phyloP scores from a whole-genome alignment of 257 asterid genomes.

The Ilex asprella region DNA sequence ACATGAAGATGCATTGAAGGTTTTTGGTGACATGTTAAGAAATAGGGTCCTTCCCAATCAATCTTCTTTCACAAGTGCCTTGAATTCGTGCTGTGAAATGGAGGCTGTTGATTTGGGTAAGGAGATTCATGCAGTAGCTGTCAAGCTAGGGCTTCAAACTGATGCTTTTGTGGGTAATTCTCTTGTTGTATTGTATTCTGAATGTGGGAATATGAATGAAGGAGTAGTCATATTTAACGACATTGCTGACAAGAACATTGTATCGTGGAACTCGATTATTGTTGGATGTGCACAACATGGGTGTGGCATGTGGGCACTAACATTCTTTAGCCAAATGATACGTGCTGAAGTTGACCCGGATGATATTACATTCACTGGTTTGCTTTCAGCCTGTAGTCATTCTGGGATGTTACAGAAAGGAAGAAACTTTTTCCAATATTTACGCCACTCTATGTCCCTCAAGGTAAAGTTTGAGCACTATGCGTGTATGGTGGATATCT shows the following conservation, averaged over 20 bases:
- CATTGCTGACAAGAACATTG: slow-evolving; percentile 50
- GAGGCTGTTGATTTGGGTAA: slow-evolving; percentile 54
- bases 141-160: slow-evolving; percentile 57
- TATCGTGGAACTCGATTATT: slow-evolving; percentile 80
- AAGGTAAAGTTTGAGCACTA: slow-evolving; percentile 70
- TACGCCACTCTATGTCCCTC: slow-evolving; percentile 13
- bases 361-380: slow-evolving; percentile 76
- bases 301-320: slow-evolving; percentile 52
- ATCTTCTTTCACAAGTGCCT: slow-evolving; percentile 78
- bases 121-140: slow-evolving; percentile 49
- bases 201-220: slow-evolving; percentile 52
- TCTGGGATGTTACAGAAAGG: slow-evolving; percentile 77
- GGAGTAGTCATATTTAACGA: slow-evolving; percentile 46
- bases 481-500: slow-evolving; percentile 71
- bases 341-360: slow-evolving; percentile 51
- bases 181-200: slow-evolving; percentile 57
- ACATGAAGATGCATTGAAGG: slow-evolving; percentile 51
- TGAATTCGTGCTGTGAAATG: slow-evolving; percentile 59
- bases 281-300: slow-evolving; percentile 93
- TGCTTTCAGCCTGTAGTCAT: slow-evolving; percentile 86
- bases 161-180: slow-evolving; percentile 75
- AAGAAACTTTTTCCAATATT: slow-evolving; percentile 36
- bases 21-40: slow-evolving; percentile 51
- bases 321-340: slow-evolving; percentile 57
- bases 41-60: slow-evolving; percentile 66